phyloP scores from a whole-genome alignment of 768 basidiomycete species.

The Termitomyces sp. region DNA sequence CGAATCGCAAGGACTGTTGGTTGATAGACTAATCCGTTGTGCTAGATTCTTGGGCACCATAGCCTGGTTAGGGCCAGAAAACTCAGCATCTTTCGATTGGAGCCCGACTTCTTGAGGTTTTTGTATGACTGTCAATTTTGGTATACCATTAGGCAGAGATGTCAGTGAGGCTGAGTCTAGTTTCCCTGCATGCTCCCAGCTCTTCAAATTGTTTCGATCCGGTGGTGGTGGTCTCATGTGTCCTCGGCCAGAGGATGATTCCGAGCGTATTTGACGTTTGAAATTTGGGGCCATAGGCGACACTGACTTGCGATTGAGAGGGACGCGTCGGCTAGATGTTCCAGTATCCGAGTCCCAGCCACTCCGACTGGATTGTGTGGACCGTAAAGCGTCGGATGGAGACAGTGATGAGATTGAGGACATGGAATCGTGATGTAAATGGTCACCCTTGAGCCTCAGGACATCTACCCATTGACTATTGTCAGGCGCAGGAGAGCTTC shows the following conservation, averaged over 20 bases:
- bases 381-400: slow-evolving; percentile 41
- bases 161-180: slow-evolving; percentile 34
- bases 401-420: slow-evolving; percentile 65
- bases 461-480: slow-evolving; percentile 45
- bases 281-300: slow-evolving; percentile 67
- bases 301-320: slow-evolving; percentile 59
- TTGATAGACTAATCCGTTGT: slow-evolving; percentile 34
- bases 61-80: slow-evolving; percentile 6
- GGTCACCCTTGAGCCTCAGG: slow-evolving; percentile 28
- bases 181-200: slow-evolving; percentile 24
- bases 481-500: slow-evolving; percentile 26
- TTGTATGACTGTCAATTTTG: slow-evolving; percentile 27
- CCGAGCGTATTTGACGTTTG: slow-evolving; percentile 14
- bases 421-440: slow-evolving; percentile 45
- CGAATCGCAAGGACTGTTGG: slow-evolving; percentile 47
- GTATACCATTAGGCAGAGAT: slow-evolving; percentile 28
- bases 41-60: slow-evolving; percentile 21
- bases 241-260: slow-evolving; percentile 33
- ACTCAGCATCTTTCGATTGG: slow-evolving; percentile 20
- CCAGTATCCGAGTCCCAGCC: slow-evolving; percentile 54
- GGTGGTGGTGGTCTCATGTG: slow-evolving; percentile 26
- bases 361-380: slow-evolving; percentile 31
- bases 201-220: slow-evolving; percentile 12
- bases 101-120: slow-evolving; percentile 14
- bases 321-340: slow-evolving; percentile 48